phyloP scores from a whole-genome alignment of 2,329 filamentous ascomycete genomes.

The Lachnellula subtilissima region DNA sequence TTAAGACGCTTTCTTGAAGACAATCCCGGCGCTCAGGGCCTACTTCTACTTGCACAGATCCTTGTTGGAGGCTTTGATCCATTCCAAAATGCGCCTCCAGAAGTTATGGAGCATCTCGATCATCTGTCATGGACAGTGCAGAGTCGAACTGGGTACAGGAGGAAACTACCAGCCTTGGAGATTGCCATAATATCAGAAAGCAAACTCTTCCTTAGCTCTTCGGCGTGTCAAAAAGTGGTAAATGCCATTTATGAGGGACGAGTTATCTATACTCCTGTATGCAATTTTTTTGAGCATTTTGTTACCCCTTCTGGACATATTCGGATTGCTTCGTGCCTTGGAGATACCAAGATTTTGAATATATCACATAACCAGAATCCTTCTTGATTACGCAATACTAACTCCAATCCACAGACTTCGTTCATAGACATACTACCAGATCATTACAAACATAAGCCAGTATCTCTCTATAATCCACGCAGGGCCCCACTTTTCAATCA shows the following conservation, averaged over 20 bases:
- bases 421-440: constrained; percentile 83
- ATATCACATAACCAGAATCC: too few relatives aligned
- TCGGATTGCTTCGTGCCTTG: too few relatives aligned
- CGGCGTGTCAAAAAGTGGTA: constrained; percentile 76
- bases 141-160: constrained; percentile 41
- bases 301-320: too few relatives aligned
- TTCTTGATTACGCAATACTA: too few relatives aligned
- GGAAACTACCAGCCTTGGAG: constrained; percentile 66
- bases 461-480: constrained; percentile 73
- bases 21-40: constrained; percentile 62
- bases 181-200: constrained; percentile 79
- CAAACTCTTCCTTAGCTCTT: constrained; percentile 71
- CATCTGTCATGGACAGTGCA: constrained; percentile 37
- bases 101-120: constrained; percentile 55
- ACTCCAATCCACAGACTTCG: constrained; percentile 41
- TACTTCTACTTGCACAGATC: constrained; percentile 71
- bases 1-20: constrained; percentile 75
- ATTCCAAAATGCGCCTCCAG: constrained; percentile 73
- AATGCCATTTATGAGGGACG: constrained; percentile 77
- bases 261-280: constrained; percentile 69
- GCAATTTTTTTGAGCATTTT: too few relatives aligned
- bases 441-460: constrained; percentile 78
- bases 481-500: constrained; percentile 75
- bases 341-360: too few relatives aligned
- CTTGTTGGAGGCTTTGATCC: constrained; percentile 80